Base-by-base conservation (phyloP, 1,139 yeast species). In the Lodderomyces parapsilosis region DNA sequence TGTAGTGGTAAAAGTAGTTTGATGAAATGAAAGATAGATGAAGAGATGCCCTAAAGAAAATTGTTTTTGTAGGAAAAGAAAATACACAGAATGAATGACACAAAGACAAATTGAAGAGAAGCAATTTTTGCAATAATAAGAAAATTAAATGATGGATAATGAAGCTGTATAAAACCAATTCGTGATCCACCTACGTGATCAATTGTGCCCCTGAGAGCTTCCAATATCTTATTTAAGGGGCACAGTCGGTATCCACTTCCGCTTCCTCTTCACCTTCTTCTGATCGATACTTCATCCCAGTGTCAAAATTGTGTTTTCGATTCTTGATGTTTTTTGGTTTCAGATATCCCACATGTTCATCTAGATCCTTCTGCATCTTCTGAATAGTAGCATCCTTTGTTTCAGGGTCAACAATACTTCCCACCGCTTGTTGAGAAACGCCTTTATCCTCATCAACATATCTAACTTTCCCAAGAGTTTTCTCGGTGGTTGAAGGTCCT, bases 331-430 rank as follows among this genome's bases (percentile, higher is more conserved):
- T 31, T 6, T 42, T 33, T 1, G 51, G 51, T 15, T 38, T 44
- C 48, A 48, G 50, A 25, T 45, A 47, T 9, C 49, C 51, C 11
- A 45, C 31, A 31, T 46, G 44, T 13, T 42, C 48, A 34, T n/a
- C 28, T 13, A 22, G 19, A 8, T 18, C 27, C 35, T 14, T 36
- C 43, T 20, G 44, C 38, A 7, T 42, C 39, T n/a, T 40, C 40
- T 18, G 13, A 18, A 15, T 18, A 23, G 10, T n/a, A 8, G n/a
- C n/a, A 9, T 33, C 40, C 13, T 33, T 44, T 13, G 35, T 35
- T 4, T 14, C 10, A 32, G 22, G 23, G 15, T 36, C 36, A 4
- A 32, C 24, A n/a, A 22, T 17, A 11, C 39, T n/a, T n/a, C n/a
- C 42, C n/a, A 22, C 15, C 4, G 10, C 34, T 15, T 23, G 33